Evolutionary conservation across 805 yeast species (phyloP), one percentile per base, ranked within the genome.

Genomic region (Kodamaea nitidulidarum): DNA sequence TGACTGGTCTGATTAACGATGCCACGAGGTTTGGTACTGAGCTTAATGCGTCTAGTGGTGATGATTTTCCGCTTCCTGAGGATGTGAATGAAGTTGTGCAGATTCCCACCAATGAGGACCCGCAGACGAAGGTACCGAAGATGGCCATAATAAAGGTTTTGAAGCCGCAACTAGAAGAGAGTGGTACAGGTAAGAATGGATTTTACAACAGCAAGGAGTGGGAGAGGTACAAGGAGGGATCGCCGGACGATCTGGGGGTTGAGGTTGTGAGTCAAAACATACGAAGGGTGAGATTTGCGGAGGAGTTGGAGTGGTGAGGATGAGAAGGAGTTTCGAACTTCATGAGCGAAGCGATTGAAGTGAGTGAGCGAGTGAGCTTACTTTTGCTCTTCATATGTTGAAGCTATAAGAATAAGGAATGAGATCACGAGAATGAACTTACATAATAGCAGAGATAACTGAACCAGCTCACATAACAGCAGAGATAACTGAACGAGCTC

Each of bases 11-110:
- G 41, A 50, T 78, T 11, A 72, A 70, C 46, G 86, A 81, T 50
- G 85, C 86, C 7, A 80, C 86, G 2, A 74, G 71, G 47, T 80
- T 75, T 56, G 88, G 84, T 2, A 81, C 87, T 1, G 85, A 80
- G 53, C 65, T 81, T 41, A 81, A 81, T 52, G 71, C 85, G 0
- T 67, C 74, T 26, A 80, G 78, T 49, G 70, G 82, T 42, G 75
- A 72, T 44, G 84, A 82, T 7, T 73, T 81, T 35, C 80, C 81
- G 9, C 55, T 80, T 12, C 88, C 86, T 0, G 79, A 73, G 41
- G 71, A 68, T 39, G 62, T 65, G 2, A 71, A 75, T 41, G 84
- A 80, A 50, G 61, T 76, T 14, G 84, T 80, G 4, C 78, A 78
- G 26, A 78, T 80, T 12, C 84, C 84, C 14, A 67, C 73, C 30